phyloP scores from a whole-genome alignment of 768 basidiomycete genomes.

The Xerocomus brunneocitrinus region DNA sequence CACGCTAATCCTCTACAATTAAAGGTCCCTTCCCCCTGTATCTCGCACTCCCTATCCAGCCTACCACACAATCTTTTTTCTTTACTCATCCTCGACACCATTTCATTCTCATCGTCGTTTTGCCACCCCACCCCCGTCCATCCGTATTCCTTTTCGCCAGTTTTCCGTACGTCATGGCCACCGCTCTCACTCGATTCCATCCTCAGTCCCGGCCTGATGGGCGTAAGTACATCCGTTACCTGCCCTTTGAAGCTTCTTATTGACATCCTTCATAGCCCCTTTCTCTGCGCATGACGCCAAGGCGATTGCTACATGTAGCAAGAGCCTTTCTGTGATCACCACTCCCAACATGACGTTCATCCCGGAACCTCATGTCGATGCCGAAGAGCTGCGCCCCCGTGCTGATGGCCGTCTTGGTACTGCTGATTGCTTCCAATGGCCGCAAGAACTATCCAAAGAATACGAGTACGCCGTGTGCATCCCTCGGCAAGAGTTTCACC shows the following conservation, averaged over 20 bases:
- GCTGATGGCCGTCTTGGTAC: neutral
- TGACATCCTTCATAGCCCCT: neutral
- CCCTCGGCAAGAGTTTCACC: neutral
- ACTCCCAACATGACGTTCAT: conserved; percentile 2
- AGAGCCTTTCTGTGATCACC: conserved; percentile 2
- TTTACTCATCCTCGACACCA: too few species aligned
- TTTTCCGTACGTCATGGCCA: neutral
- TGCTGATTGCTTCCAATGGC: neutral
- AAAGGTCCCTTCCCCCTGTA: too few species aligned
- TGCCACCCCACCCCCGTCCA: too few species aligned
- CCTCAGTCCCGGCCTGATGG: neutral
- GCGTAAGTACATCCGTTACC: neutral
- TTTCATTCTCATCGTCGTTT: too few species aligned
- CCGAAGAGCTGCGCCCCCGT: neutral
- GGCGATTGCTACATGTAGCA: neutral
- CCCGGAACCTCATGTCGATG: conserved; percentile 4
- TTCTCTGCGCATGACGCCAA: conserved; percentile 6
- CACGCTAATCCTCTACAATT: too few species aligned
- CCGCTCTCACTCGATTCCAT: too few species aligned
- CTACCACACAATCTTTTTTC: too few species aligned
- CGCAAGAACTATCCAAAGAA: neutral
- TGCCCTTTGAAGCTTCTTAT: neutral
- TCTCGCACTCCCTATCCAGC: too few species aligned
- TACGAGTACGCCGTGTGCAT: neutral
- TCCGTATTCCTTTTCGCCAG: too few species aligned